phyloP scores from a whole-genome alignment of 2,329 filamentous ascomycete genomes.

The Aspergillus sclerotialis region DNA sequence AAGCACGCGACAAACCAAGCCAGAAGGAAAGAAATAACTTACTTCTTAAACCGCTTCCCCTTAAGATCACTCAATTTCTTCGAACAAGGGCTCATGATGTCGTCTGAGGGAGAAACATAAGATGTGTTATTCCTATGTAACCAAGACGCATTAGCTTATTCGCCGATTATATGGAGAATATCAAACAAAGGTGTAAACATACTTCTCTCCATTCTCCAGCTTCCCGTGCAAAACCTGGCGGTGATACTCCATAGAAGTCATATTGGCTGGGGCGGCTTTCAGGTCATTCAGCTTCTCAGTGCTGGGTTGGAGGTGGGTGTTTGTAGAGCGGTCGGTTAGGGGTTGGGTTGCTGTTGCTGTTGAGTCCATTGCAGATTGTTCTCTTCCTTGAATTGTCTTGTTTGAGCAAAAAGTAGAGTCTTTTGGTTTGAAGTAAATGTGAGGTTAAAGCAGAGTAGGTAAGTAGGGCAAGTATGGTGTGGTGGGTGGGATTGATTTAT shows the following conservation, averaged over 20 bases:
- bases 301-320: slow-evolving; percentile 28
- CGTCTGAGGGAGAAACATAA: slow-evolving; percentile 44
- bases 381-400: too few species aligned
- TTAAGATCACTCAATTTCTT: slow-evolving; percentile 45
- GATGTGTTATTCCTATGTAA: slow-evolving; percentile 22
- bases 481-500: neutral
- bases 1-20: neutral
- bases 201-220: slow-evolving; percentile 33
- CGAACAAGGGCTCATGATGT: slow-evolving; percentile 44
- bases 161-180: too few species aligned
- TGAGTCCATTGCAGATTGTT: slow-evolving; percentile 28
- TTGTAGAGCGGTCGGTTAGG: slow-evolving; percentile 35
- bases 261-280: slow-evolving; percentile 23
- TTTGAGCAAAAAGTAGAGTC: neutral
- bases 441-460: too few species aligned
- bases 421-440: neutral
- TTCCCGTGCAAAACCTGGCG: slow-evolving; percentile 37
- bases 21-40: slow-evolving; percentile 8
- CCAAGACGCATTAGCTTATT: too few species aligned
- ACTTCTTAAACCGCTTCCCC: slow-evolving; percentile 44
- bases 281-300: slow-evolving; percentile 18
- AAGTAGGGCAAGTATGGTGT: neutral
- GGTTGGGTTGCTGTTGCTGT: slow-evolving; percentile 26
- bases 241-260: slow-evolving; percentile 38
- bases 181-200: too few species aligned